Evolutionary conservation across 768 basidiomycete genomes (phyloP).

Genomic region (Agaricus sinodeliciosus): DNA sequence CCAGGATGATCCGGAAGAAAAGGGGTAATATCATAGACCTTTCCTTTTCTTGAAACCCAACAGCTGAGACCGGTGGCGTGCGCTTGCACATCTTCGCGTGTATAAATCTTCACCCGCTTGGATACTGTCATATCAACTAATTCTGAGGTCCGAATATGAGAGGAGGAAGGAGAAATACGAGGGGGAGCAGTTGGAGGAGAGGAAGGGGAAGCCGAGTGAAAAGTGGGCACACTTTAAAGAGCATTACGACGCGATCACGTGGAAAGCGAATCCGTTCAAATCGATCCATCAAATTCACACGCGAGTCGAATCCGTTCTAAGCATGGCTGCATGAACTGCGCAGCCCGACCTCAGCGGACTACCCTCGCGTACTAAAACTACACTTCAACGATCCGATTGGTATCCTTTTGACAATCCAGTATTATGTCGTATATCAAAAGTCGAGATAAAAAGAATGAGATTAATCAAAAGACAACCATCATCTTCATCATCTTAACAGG

Average conservation of each 20-base stretch:
- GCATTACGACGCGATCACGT: no score
- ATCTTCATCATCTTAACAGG: not conserved
- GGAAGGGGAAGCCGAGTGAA: conserved; percentile 1
- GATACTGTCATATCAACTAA: conserved; percentile 35
- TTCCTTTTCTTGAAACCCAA: conserved; percentile 77
- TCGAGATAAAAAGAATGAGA: no score
- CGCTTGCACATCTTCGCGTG: conserved; percentile 61
- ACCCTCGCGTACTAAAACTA: no score
- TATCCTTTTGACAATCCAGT: no score
- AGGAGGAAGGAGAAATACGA: not conserved
- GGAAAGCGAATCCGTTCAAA: not conserved
- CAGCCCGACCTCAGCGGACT: no score
- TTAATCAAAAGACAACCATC: no score
- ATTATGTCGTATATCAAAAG: no score
- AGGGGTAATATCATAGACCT: conserved; percentile 83
- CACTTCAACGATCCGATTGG: no score
- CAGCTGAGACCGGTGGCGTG: conserved; percentile 61
- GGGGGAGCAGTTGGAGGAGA: not conserved
- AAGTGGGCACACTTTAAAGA: conserved; percentile 5
- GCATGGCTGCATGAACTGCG: no score
- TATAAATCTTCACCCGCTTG: conserved; percentile 67
- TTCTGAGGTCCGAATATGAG: not conserved
- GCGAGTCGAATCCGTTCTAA: no score
- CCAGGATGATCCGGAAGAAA: conserved; percentile 92
- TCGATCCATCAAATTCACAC: no score